phyloP scores from a whole-genome alignment of 345 rosid species.

The Rhodamnia argentea region DNA sequence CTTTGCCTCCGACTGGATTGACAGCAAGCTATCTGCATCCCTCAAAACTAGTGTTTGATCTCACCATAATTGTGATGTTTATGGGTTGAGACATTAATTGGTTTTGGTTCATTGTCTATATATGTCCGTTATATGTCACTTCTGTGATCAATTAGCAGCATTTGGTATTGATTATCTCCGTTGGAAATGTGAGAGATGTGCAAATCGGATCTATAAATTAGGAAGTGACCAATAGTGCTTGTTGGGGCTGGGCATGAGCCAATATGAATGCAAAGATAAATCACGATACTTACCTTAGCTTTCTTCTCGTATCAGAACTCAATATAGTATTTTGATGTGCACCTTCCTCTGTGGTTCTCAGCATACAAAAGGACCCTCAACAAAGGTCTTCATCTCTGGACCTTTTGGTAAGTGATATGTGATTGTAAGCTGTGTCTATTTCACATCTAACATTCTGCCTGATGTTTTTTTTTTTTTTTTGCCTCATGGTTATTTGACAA shows the following conservation, averaged over 20 bases:
- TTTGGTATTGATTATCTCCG: no score
- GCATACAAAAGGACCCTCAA: slow-evolving; percentile 78
- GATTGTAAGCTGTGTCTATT: neutral
- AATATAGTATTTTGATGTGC: neutral
- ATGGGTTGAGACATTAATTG: neutral
- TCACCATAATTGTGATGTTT: neutral
- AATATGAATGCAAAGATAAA: neutral
- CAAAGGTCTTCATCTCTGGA: slow-evolving; percentile 69
- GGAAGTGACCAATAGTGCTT: neutral
- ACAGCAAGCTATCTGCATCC: neutral
- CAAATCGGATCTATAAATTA: neutral
- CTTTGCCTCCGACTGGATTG: neutral
- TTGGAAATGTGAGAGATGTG: no score
- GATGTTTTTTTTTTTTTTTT: no score
- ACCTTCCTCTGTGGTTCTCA: slow-evolving; percentile 16
- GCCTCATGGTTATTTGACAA: neutral
- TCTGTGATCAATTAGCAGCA: no score
- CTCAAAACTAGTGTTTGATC: neutral
- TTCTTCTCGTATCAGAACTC: neutral
- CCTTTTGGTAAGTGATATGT: slow-evolving; percentile 54
- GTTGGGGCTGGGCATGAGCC: neutral
- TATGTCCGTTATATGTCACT: neutral
- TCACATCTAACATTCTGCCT: neutral
- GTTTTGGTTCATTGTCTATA: neutral
- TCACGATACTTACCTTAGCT: neutral